Conservation (phyloP, 768 basidiomycete genomes). For the Lactarius tabidus region DNA sequence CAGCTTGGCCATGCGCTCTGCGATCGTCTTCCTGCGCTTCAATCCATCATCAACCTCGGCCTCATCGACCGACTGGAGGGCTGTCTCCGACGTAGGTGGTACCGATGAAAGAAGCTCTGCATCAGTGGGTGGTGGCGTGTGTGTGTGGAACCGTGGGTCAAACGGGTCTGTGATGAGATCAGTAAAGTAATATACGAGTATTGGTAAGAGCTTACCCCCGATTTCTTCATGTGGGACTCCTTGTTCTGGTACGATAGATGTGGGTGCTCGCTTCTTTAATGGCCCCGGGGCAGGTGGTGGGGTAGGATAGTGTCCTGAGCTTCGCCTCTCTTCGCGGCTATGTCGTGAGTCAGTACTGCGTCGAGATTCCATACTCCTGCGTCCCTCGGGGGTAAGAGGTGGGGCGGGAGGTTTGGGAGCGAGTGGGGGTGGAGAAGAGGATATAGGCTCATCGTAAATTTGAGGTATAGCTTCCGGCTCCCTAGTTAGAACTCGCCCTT, state of each 20-base stretch:
- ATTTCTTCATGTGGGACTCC: conserved; percentile 27
- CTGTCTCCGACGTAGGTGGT: conserved; percentile 5
- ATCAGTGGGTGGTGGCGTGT: not conserved
- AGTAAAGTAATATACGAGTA: conserved; percentile 12
- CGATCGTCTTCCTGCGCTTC: conserved; percentile 63
- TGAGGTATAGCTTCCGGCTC: conserved; percentile 14
- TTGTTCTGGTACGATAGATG: conserved; percentile 13
- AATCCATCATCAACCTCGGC: conserved; percentile 46
- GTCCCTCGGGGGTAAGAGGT: conserved; percentile 15
- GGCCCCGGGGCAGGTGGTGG: conserved; percentile 6
- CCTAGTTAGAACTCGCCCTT: conserved; percentile 6
- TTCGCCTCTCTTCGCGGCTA: conserved; percentile 13
- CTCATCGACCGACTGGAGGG: conserved; percentile 17
- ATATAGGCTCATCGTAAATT: conserved; percentile 4
- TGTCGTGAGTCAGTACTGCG: conserved; percentile 9
- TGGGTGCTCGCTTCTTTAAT: conserved; percentile 12
- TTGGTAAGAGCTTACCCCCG: conserved; percentile 41
- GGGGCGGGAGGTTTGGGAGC: conserved; percentile 6
- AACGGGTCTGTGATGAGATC: conserved; percentile 51
- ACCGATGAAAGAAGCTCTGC: conserved; percentile 8
- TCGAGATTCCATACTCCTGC: conserved; percentile 18
- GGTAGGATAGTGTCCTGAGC: conserved; percentile 5
- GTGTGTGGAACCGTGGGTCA: conserved; percentile 56
- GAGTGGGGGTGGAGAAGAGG: not conserved
- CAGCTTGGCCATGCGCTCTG: conserved; percentile 92